Evolutionary conservation across 2,329 filamentous ascomycete species (phyloP), one percentile per base, ranked within the genome.

Genomic region (Aspergillus sp.): DNA sequence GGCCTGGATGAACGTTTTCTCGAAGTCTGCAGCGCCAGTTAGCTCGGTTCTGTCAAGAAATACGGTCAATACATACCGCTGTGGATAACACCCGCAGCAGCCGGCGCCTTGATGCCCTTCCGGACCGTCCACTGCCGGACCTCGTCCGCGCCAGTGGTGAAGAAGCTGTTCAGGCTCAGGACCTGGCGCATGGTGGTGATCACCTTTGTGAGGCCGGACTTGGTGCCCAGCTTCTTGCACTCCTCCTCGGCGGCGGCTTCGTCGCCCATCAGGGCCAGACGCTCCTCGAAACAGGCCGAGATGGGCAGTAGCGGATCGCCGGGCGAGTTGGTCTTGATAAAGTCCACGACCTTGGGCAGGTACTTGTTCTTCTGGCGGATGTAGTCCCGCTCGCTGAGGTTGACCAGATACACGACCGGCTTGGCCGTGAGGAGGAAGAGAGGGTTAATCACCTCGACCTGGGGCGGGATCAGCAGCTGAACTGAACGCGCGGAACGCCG

Each of bases 341-440:
- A 98, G 59, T 91, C 83, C 39, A 83, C 85, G 48, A 96, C 80
- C 69, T 89, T 91, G 47, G 83, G 76, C 35, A 98, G 76, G 67
- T 98, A 79, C 79, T 98, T 98, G 77, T 98, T 98, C 82, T 96
- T 98, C 71, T 96, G 91, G 55, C 91, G 82, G 56, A 95, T 80
- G 63, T 88, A 98, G 65, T 98, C 91, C 65, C 79, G 88, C 70
- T 98, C 93, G 42, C 86, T 94, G 41, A 98, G 69, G 69, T 98
- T 98, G 68, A 96, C 84, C 26, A 98, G 74, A 69, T 86, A 96
- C 47, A 98, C 89, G 36, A 95, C 88, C 3, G 91, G 89, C 70
- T 98, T 98, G 45, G 93, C 91, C 24, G 86, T 86, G 39, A 98
- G 76, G 37, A 98, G 80, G 68, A 94, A 83, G 15, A 98, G 77